Evolutionary conservation across 495 filamentous ascomycete genomes (phyloP).

Genomic region (Penicillium canariense): DNA sequence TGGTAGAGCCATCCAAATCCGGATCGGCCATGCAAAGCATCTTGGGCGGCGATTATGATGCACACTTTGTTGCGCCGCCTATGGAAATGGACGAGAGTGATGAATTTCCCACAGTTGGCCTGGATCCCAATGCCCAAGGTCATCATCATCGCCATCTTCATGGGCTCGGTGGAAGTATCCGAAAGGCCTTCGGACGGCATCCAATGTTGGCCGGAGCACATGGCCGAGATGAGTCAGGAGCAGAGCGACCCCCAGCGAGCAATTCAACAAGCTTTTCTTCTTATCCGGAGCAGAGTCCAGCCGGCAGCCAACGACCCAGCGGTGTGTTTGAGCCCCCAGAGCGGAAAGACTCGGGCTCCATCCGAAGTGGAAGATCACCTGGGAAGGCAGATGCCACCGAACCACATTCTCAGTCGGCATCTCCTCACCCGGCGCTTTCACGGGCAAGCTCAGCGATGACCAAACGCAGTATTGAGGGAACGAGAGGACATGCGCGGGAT

Average conservation of each 20-base stretch:
- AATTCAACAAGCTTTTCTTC: slow-evolving; percentile 19
- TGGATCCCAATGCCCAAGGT: slow-evolving; percentile 26
- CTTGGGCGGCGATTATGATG: slow-evolving; percentile 49
- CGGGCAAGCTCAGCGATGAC: slow-evolving; percentile 39
- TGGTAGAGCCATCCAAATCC: slow-evolving; percentile 49
- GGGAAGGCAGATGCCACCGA: slow-evolving; percentile 21
- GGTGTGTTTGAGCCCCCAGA: slow-evolving; percentile 20
- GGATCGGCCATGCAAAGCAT: slow-evolving; percentile 52
- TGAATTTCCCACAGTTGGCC: slow-evolving; percentile 27
- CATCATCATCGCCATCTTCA: slow-evolving; percentile 29
- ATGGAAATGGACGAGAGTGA: slow-evolving; percentile 52
- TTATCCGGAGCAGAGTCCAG: slow-evolving; percentile 16
- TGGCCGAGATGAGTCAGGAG: slow-evolving; percentile 21
- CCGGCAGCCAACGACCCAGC: slow-evolving; percentile 17
- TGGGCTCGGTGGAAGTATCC: slow-evolving; percentile 52
- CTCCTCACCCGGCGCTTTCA: slow-evolving; percentile 28
- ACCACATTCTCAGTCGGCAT: slow-evolving; percentile 24
- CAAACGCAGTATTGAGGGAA: slow-evolving; percentile 44
- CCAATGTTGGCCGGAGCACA: slow-evolving; percentile 50
- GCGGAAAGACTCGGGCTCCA: slow-evolving; percentile 31
- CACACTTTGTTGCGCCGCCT: slow-evolving; percentile 57
- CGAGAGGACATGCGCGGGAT: slow-evolving; percentile 66
- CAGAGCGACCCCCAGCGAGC: slow-evolving; percentile 9
- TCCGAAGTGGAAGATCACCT: slow-evolving; percentile 22
- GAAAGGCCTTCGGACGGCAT: slow-evolving; percentile 44